Percentiles rank a stretch among this genome's conserved stretches.
phyloP scores from a whole-genome alignment of 345 rosid species.

The Linum trigynum region DNA sequence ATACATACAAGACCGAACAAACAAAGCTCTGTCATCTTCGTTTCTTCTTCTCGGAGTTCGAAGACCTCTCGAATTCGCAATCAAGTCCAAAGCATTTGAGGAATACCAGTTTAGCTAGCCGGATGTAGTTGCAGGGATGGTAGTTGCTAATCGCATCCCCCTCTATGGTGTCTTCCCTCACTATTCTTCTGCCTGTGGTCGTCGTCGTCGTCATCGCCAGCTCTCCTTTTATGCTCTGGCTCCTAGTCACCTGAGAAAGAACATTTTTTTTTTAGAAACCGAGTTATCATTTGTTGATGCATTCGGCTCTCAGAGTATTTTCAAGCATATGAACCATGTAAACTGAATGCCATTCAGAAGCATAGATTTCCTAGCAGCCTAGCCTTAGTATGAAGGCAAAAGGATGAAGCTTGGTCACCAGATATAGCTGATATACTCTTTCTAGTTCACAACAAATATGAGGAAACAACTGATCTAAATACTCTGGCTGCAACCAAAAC shows the following conservation, averaged over 20 bases:
- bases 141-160: constrained; percentile 11
- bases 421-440: background rate
- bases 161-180: constrained; percentile 11
- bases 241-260: constrained; percentile 23
- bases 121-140: constrained; percentile 42
- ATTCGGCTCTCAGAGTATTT: no score
- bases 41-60: constrained; percentile 12
- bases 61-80: constrained; percentile 8
- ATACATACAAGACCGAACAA: no score
- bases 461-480: no score
- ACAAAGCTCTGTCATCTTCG: constrained; percentile 12
- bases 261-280: background rate
- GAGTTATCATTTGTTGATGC: background rate
- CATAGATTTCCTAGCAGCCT: background rate
- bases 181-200: constrained; percentile 16
- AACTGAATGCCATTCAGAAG: background rate
- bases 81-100: constrained; percentile 44
- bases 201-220: constrained; percentile 6
- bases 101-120: constrained; percentile 35
- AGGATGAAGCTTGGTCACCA: background rate
- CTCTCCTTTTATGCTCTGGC: constrained; percentile 25
- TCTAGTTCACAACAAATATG: no score
- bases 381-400: background rate
- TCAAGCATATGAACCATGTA: no score
- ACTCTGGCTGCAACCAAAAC: no score